Evolutionary conservation across 2,329 filamentous ascomycete genomes (phyloP).

Genomic region (Aspergillus fumigatus): DNA sequence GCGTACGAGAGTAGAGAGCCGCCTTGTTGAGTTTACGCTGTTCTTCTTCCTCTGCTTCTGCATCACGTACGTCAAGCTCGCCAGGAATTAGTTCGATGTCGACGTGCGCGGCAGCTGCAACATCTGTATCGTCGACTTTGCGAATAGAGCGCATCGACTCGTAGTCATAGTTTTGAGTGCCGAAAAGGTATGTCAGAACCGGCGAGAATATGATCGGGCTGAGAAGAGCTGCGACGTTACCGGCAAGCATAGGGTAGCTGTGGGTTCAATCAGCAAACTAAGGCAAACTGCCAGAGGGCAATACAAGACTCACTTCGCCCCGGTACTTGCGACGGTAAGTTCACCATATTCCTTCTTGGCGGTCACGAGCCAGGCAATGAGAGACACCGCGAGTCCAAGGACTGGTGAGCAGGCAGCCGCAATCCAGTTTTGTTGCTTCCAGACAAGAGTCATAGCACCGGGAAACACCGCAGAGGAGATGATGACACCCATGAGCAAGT

Average conservation of each 20-base stretch:
- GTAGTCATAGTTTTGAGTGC: conserved; percentile 80
- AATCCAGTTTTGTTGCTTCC: conserved; percentile 73
- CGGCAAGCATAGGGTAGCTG: conserved; percentile 73
- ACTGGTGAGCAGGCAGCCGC: conserved; percentile 67
- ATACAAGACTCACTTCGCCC: conserved; percentile 55
- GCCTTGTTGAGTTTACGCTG: conserved; percentile 51
- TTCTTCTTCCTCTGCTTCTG: conserved; percentile 41
- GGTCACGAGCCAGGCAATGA: conserved; percentile 75
- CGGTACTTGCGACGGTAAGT: conserved; percentile 69
- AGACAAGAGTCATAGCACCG: conserved; percentile 73
- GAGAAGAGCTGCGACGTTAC: conserved; percentile 77
- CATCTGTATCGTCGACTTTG: conserved; percentile 70
- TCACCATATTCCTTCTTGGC: conserved; percentile 64
- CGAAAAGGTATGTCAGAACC: conserved; percentile 65
- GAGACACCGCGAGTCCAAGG: conserved; percentile 62
- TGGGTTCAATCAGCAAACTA: conserved; percentile 2
- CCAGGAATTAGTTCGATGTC: conserved; percentile 63
- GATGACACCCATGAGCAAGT: conserved; percentile 87
- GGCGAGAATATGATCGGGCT: conserved; percentile 72
- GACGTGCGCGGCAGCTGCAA: conserved; percentile 58
- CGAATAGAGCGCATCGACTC: conserved; percentile 75
- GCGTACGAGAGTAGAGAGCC: conserved; percentile 50
- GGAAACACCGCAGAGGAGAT: conserved; percentile 83
- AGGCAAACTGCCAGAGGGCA: background rate
- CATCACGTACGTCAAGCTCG: conserved; percentile 33